phyloP scores from a whole-genome alignment of 169 alveolate genomes.

The Plasmodium cynomolgi region DNA sequence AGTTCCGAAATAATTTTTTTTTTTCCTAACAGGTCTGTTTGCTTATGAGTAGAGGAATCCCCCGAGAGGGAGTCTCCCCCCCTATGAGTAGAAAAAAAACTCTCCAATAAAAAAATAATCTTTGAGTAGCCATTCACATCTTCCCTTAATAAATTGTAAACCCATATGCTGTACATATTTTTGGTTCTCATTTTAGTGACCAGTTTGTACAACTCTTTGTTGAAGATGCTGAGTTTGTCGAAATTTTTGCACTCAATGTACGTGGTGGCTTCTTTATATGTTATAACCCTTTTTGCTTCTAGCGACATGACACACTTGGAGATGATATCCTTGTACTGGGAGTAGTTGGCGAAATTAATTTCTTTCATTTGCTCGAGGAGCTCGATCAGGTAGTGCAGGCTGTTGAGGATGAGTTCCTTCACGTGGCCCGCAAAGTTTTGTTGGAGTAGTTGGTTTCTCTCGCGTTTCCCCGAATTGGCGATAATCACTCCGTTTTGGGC shows the following conservation, averaged over 20 bases:
- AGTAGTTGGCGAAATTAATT: not conserved
- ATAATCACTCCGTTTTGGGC: not conserved
- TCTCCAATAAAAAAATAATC: slow-evolving; percentile 25
- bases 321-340: slow-evolving; percentile 31
- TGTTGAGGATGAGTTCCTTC: slow-evolving; percentile 28
- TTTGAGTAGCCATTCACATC: slow-evolving; percentile 41
- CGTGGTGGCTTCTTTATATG: slow-evolving; percentile 53
- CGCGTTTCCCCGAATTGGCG: not conserved
- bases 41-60: not conserved
- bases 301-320: not conserved
- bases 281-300: slow-evolving; percentile 3
- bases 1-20: not conserved
- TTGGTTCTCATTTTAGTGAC: slow-evolving; percentile 48
- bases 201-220: slow-evolving; percentile 46
- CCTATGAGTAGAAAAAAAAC: slow-evolving; percentile 7
- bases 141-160: slow-evolving; percentile 35
- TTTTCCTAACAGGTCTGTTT: not conserved
- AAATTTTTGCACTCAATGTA: slow-evolving; percentile 56
- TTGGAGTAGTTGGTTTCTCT: not conserved
- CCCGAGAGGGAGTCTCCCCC: not conserved
- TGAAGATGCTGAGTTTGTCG: slow-evolving; percentile 29
- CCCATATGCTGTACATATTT: slow-evolving; percentile 61
- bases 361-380: slow-evolving; percentile 14
- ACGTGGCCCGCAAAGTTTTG: not conserved
- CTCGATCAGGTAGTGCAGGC: slow-evolving; percentile 43